Conservation (phyloP, 2,329 filamentous ascomycete species). For the Xylaria multiplex region DNA sequence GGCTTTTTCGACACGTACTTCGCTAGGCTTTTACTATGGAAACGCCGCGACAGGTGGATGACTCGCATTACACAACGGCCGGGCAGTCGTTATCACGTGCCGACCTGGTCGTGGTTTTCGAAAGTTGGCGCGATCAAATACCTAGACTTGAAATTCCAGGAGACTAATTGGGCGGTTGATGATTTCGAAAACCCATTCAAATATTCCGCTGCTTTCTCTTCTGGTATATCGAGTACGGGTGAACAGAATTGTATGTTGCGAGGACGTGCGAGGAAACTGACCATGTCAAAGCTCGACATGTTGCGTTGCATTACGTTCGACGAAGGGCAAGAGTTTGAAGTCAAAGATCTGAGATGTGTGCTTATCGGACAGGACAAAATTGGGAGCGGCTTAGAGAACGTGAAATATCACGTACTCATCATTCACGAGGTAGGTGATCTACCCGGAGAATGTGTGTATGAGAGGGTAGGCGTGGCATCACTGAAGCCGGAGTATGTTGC, state of each 20-base stretch:
- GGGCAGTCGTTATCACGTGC: conserved; percentile 1
- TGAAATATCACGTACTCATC: conserved; percentile 21
- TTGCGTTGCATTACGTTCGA: conserved; percentile 9
- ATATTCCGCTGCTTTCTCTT: too few relatives aligned
- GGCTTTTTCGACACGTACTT: conserved; percentile 32
- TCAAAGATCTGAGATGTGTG: conserved; percentile 15
- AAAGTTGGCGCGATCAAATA: conserved; percentile 31
- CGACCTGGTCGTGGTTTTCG: conserved; percentile 33
- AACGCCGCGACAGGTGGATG: not conserved
- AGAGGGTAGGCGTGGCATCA: conserved; percentile 30
- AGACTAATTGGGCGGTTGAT: conserved; percentile 11
- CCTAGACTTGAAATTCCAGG: conserved; percentile 8
- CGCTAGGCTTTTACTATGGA: conserved; percentile 29
- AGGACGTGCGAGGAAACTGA: not conserved
- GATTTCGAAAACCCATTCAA: conserved; percentile 28
- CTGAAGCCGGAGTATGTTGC: conserved; percentile 20
- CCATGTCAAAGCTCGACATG: too few relatives aligned
- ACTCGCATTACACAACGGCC: too few relatives aligned
- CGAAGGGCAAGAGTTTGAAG: not conserved
- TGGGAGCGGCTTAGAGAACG: not conserved
- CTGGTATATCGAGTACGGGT: too few relatives aligned
- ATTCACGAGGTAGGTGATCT: not conserved
- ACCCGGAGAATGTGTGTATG: conserved; percentile 8
- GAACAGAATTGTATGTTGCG: not conserved
- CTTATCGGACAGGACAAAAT: conserved; percentile 17